Conservation (phyloP, 192 early-diverging fungal genomes). For the Coemansia javaensis region DNA sequence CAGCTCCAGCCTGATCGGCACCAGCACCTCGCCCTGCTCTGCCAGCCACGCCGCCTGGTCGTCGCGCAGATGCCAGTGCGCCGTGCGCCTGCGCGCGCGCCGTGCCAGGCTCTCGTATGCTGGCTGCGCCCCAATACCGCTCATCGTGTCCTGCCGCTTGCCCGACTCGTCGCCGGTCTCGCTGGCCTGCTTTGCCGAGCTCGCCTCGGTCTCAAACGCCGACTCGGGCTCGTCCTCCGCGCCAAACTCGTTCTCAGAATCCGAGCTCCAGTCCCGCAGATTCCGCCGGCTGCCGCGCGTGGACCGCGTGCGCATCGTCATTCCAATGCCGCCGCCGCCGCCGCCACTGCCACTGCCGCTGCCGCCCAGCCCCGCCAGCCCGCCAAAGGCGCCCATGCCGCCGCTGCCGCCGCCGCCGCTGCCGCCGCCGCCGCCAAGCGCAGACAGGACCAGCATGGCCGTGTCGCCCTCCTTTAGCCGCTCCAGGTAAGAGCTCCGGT, state of each 20-base stretch:
- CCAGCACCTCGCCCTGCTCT: slow-evolving; percentile 66
- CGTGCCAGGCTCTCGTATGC: slow-evolving; percentile 26
- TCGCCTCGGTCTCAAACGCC: slow-evolving; percentile 35
- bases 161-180: slow-evolving; percentile 16
- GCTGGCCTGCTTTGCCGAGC: slow-evolving; percentile 41
- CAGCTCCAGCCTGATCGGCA: slow-evolving; percentile 88
- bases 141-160: slow-evolving; percentile 31
- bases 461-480: slow-evolving; percentile 46
- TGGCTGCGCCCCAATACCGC: slow-evolving; percentile 36
- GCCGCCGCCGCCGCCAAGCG: slow-evolving; percentile 12
- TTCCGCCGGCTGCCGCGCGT: slow-evolving; percentile 44
- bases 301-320: slow-evolving; percentile 32
- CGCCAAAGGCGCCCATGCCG: slow-evolving; percentile 2
- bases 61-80: slow-evolving; percentile 46
- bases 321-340: slow-evolving; percentile 11
- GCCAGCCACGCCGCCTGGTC: slow-evolving; percentile 54
- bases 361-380: slow-evolving; percentile 1
- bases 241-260: slow-evolving; percentile 43
- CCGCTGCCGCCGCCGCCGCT: slow-evolving; percentile 3
- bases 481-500: slow-evolving; percentile 41
- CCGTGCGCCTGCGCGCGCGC: slow-evolving; percentile 39
- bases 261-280: slow-evolving; percentile 50
- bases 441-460: slow-evolving; percentile 43
- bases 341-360: slow-evolving; percentile 13
- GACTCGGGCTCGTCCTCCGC: slow-evolving; percentile 40